Conservation (phyloP, 441 rosid genomes). For the Erodium trifolium region DNA sequence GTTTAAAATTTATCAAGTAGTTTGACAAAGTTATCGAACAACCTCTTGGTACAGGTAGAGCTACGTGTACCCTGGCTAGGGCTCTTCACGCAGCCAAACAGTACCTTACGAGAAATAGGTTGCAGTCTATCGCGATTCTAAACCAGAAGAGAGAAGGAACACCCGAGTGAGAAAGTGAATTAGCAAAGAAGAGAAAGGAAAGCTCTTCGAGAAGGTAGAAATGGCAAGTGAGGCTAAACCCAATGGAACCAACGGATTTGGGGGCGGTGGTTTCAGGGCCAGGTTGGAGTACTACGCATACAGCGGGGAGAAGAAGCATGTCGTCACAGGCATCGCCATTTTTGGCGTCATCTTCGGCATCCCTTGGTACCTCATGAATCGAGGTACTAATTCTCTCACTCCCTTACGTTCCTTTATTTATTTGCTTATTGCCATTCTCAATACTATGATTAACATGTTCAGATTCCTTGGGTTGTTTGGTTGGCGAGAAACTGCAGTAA, state of each 20-base stretch:
- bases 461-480: neutral
- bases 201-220: neutral
- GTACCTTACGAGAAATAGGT: neutral
- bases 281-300: slow-evolving; percentile 47
- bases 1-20: too few relatives aligned
- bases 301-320: slow-evolving; percentile 85
- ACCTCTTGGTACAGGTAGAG: neutral
- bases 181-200: neutral
- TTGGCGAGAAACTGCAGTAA: neutral
- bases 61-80: neutral
- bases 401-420: neutral
- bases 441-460: neutral
- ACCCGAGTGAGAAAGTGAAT: neutral
- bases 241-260: neutral
- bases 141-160: neutral
- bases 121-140: neutral
- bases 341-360: slow-evolving; percentile 39
- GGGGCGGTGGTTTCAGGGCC: slow-evolving; percentile 41
- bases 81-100: neutral
- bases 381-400: slow-evolving; percentile 28
- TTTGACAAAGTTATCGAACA: too few relatives aligned
- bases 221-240: neutral
- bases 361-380: slow-evolving; percentile 68
- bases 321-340: slow-evolving; percentile 54
- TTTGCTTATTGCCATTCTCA: neutral